Evolutionary conservation across 2,329 filamentous ascomycete species (phyloP).

Genomic region (Didymella pomorum): DNA sequence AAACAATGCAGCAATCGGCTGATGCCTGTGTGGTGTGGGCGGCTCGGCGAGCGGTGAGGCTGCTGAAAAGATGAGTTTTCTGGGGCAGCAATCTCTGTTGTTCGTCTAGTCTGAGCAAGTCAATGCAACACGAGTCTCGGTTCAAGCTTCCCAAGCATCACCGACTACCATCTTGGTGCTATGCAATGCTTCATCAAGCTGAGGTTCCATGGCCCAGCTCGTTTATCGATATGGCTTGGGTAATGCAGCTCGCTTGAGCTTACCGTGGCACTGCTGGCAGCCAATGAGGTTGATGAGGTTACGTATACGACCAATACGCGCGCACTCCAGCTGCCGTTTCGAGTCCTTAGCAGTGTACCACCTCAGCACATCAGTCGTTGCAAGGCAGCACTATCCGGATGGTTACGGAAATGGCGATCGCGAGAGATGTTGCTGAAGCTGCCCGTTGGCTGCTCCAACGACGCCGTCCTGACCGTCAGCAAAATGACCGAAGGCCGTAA

Average conservation of each 20-base stretch:
- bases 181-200: background rate
- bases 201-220: background rate
- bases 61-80: conserved; percentile 8
- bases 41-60: conserved; percentile 24
- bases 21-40: conserved; percentile 18
- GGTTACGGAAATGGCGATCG: conserved; percentile 1
- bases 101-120: conserved; percentile 1
- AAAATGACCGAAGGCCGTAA: conserved; percentile 20
- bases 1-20: conserved; percentile 21
- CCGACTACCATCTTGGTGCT: conserved; percentile 1
- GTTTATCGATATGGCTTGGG: conserved; percentile 3
- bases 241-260: conserved; percentile 13
- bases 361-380: background rate
- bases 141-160: conserved; percentile 21
- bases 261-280: conserved; percentile 4
- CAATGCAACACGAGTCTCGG: conserved; percentile 1
- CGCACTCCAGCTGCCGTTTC: conserved; percentile 1
- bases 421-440: background rate
- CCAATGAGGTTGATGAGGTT: conserved; percentile 5
- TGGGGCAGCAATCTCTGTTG: conserved; percentile 6
- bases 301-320: conserved; percentile 2
- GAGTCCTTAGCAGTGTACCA: background rate
- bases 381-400: conserved; percentile 1
- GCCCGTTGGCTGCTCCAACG: background rate
- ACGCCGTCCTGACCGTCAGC: background rate